Percentiles rank a stretch among this genome's conserved stretches.
Conservation (phyloP, 257 asterid species). For the Agastache rugosa region DNA sequence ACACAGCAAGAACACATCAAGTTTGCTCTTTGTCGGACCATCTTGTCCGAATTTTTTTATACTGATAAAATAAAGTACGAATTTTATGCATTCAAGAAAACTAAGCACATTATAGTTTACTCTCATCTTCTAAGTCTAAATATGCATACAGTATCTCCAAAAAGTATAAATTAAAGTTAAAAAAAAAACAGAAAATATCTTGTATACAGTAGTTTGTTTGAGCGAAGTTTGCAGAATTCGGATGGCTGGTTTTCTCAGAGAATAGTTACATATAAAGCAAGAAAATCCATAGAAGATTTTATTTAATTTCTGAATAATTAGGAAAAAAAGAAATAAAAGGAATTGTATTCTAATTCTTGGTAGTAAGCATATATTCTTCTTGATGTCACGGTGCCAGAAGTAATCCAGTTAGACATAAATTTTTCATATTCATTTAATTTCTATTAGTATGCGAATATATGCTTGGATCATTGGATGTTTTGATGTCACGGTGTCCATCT, state of each 20-base stretch:
- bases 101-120: no score
- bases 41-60: no score
- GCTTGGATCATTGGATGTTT: background rate
- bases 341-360: conserved; percentile 35
- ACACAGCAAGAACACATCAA: background rate
- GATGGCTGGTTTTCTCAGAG: background rate
- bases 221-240: background rate
- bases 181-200: background rate
- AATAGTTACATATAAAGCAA: conserved; percentile 1
- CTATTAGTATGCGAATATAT: conserved; percentile 25
- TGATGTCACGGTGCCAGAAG: conserved; percentile 36
- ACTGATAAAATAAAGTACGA: background rate
- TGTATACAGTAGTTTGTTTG: background rate
- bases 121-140: background rate
- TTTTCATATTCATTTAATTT: background rate
- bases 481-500: conserved; percentile 32
- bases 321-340: conserved; percentile 12
- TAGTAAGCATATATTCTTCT: conserved; percentile 37
- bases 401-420: background rate
- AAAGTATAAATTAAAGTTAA: background rate
- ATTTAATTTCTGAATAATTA: conserved; percentile 34
- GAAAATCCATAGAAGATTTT: conserved; percentile 22
- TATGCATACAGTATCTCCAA: background rate
- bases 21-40: background rate
- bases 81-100: no score